phyloP scores from a whole-genome alignment of 495 filamentous ascomycete species.

The Rhypophila decipiens region DNA sequence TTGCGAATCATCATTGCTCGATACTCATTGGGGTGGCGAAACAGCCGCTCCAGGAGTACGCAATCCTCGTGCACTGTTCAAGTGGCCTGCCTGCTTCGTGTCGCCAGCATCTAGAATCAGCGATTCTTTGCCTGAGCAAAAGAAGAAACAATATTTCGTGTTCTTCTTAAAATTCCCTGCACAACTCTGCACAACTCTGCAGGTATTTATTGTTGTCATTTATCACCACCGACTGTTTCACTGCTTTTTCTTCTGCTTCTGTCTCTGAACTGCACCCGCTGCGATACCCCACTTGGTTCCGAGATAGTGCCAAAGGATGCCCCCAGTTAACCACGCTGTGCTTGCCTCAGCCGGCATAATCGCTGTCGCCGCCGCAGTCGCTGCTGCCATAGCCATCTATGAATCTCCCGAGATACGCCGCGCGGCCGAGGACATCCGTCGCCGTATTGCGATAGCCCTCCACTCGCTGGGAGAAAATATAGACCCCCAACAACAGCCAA shows the following conservation, averaged over 20 bases:
- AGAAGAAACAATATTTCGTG: too few relatives aligned
- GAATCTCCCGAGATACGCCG: slow-evolving; percentile 74
- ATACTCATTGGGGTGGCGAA: slow-evolving; percentile 16
- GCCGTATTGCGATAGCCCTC: slow-evolving; percentile 71
- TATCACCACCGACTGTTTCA: too few relatives aligned
- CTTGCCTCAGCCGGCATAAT: slow-evolving; percentile 65
- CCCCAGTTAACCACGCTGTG: slow-evolving; percentile 42
- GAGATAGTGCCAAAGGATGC: slow-evolving; percentile 18
- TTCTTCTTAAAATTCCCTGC: too few relatives aligned
- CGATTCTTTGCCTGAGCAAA: too few relatives aligned
- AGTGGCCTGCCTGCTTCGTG: not conserved
- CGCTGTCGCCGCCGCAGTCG: slow-evolving; percentile 66
- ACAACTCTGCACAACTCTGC: too few relatives aligned
- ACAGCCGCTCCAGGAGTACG: slow-evolving; percentile 14
- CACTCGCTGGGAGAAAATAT: slow-evolving; percentile 73
- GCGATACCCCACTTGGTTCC: too few relatives aligned
- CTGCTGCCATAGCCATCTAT: slow-evolving; percentile 79
- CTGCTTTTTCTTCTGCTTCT: too few relatives aligned
- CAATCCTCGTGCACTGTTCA: slow-evolving; percentile 16
- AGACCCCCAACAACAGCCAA: slow-evolving; percentile 45
- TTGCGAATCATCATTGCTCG: slow-evolving; percentile 13
- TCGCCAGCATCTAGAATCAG: not conserved
- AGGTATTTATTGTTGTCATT: too few relatives aligned
- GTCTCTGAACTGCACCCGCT: too few relatives aligned
- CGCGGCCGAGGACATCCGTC: slow-evolving; percentile 67